Evolutionary conservation across 176 grass and related monocot species (phyloP).

Genomic region (Panicum miliaceum): DNA sequence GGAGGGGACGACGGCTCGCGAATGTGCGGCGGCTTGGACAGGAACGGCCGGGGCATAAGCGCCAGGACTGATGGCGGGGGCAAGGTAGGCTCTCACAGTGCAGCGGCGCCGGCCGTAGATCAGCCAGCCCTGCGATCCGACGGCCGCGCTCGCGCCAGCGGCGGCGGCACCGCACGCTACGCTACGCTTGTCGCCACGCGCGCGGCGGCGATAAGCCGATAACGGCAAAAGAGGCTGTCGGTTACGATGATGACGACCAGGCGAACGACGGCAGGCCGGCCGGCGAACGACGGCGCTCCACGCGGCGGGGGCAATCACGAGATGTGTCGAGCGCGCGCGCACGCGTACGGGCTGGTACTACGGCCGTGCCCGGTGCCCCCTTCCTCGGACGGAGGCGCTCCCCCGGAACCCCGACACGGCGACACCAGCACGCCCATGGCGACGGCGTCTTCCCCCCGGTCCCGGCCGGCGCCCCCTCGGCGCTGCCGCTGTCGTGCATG

Average conservation of each 20-base stretch:
- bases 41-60: no score
- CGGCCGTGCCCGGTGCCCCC: not conserved
- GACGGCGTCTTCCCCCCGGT: no score
- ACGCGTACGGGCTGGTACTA: not conserved
- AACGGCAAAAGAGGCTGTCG: not conserved
- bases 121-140: not conserved
- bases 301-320: conserved; percentile 12
- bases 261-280: not conserved
- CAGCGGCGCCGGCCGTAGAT: not conserved
- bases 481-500: no score
- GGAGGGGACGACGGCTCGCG: no score
- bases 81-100: not conserved
- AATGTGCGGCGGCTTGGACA: no score
- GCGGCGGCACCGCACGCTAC: not conserved
- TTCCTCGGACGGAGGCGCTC: no score
- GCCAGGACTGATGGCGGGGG: not conserved
- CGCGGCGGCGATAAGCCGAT: no score
- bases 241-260: not conserved
- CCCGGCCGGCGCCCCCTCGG: no score
- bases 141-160: not conserved
- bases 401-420: no score
- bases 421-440: no score
- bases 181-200: not conserved
- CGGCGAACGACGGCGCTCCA: conserved; percentile 23
- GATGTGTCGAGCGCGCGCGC: conserved; percentile 41